These are phyloP conservation scores for Bipolaris sorokiniana DNA, from an alignment of 2,329 filamentous ascomycete genomes.

Conservation along the genomic window DNA sequence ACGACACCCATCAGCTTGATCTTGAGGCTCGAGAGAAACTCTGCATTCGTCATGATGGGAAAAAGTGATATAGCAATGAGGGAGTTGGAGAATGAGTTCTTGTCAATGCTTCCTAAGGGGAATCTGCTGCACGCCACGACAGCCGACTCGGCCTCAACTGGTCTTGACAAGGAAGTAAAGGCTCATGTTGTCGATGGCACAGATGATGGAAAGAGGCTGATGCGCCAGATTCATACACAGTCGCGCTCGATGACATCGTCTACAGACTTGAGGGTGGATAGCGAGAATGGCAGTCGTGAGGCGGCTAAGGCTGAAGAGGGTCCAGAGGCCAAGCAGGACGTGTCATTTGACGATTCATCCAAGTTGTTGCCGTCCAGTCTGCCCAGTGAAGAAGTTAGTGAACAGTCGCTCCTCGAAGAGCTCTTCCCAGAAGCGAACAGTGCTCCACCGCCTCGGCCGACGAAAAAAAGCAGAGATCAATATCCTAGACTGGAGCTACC, in stretches of 20 bases:
- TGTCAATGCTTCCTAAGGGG: not conserved
- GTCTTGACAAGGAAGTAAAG: not conserved
- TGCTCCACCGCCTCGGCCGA: slow-evolving; percentile 23
- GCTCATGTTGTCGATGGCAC: not conserved
- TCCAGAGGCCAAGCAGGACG: not conserved
- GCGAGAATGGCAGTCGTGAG: not conserved
- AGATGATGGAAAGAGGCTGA: slow-evolving; percentile 18
- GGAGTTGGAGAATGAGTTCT: not conserved
- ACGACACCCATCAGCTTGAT: too few relatives aligned
- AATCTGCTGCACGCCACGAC: not conserved
- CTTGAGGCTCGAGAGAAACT: not conserved
- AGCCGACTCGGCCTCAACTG: not conserved
- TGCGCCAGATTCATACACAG: slow-evolving; percentile 23
- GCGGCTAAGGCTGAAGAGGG: not conserved
- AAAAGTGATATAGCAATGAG: too few relatives aligned
- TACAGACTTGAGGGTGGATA: slow-evolving; percentile 3
- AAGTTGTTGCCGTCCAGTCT: slow-evolving; percentile 3
- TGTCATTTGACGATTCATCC: not conserved
- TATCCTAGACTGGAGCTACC: slow-evolving; percentile 42
- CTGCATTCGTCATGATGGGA: not conserved
- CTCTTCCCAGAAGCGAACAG: slow-evolving; percentile 60
- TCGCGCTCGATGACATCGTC: slow-evolving; percentile 22
- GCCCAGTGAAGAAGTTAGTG: slow-evolving; percentile 16
- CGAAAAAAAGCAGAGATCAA: slow-evolving; percentile 18
- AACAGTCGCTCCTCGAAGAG: slow-evolving; percentile 54